Conservation (phyloP, 2,329 filamentous ascomycete genomes). For the Fusarium tricinctum region DNA sequence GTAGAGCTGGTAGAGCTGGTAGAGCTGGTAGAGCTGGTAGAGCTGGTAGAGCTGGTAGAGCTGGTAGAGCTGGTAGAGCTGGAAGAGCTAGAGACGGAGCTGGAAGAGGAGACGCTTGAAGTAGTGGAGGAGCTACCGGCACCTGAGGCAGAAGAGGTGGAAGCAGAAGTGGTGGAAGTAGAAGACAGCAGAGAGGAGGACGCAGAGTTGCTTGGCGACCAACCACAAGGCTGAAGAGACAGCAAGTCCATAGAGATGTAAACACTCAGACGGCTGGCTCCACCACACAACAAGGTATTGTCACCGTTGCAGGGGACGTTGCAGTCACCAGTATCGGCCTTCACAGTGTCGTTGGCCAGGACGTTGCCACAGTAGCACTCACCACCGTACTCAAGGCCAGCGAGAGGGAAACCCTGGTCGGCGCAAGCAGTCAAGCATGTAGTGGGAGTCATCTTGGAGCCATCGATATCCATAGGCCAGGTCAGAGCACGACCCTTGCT, state of each 20-base stretch:
- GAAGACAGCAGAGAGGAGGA: conserved; percentile 20
- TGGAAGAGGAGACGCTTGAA: conserved; percentile 5
- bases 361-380: conserved; percentile 68
- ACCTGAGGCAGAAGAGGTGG: conserved; percentile 1
- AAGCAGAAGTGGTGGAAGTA: conserved; percentile 24
- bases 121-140: not conserved
- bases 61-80: conserved; percentile 43
- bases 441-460: conserved; percentile 58
- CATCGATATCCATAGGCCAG: conserved; percentile 58
- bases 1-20: conserved; percentile 40
- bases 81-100: conserved; percentile 31
- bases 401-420: conserved; percentile 61
- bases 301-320: conserved; percentile 67
- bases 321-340: conserved; percentile 59
- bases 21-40: conserved; percentile 46
- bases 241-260: conserved; percentile 64
- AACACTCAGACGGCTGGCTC: conserved; percentile 58
- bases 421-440: conserved; percentile 61
- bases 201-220: conserved; percentile 40
- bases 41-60: conserved; percentile 38
- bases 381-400: conserved; percentile 63
- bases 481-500: conserved; percentile 60
- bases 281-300: conserved; percentile 59
- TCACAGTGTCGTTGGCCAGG: conserved; percentile 62
- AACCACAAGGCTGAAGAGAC: conserved; percentile 65